Evolutionary conservation across 805 yeast species (phyloP).

Genomic region (Ogataea naganishii): DNA sequence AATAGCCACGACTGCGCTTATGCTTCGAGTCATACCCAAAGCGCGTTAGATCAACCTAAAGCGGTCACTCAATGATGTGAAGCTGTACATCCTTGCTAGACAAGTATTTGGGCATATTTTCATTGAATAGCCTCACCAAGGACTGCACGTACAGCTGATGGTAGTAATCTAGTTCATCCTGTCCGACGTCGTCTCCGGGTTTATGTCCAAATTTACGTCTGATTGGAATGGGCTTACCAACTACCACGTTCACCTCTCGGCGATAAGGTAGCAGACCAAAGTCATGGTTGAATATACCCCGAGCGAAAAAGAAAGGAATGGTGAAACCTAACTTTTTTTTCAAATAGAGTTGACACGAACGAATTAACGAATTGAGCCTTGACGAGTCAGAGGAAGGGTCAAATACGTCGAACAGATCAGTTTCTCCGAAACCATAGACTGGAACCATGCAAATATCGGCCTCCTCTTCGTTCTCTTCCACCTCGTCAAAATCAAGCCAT

Average conservation of each 20-base stretch:
- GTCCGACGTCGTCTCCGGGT: slow-evolving; percentile 21
- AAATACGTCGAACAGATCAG: slow-evolving; percentile 39
- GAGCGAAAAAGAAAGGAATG: slow-evolving; percentile 81
- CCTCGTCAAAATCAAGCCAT: too few relatives aligned
- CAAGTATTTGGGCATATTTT: slow-evolving; percentile 45
- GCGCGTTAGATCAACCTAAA: too few relatives aligned
- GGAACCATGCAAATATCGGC: slow-evolving; percentile 83
- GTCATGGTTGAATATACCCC: slow-evolving; percentile 89
- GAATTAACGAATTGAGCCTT: too few relatives aligned
- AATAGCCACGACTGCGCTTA: too few relatives aligned
- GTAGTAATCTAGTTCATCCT: slow-evolving; percentile 53
- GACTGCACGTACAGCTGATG: slow-evolving; percentile 65
- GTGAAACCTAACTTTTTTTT: slow-evolving; percentile 75
- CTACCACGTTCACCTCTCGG: slow-evolving; percentile 66
- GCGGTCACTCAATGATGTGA: slow-evolving; percentile 29
- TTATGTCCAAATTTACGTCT: slow-evolving; percentile 15
- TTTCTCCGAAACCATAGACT: slow-evolving; percentile 87
- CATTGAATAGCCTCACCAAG: slow-evolving; percentile 53
- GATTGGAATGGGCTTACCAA: slow-evolving; percentile 52
- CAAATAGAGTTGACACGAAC: slow-evolving; percentile 60
- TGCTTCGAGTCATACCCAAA: too few relatives aligned
- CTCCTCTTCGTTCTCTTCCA: slow-evolving; percentile 16
- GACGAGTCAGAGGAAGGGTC: slow-evolving; percentile 18
- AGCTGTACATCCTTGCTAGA: slow-evolving; percentile 35
- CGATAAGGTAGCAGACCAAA: slow-evolving; percentile 87